Base-by-base conservation (phyloP, 371 early-diverging fungal genomes). In the Mucor saturninus region DNA sequence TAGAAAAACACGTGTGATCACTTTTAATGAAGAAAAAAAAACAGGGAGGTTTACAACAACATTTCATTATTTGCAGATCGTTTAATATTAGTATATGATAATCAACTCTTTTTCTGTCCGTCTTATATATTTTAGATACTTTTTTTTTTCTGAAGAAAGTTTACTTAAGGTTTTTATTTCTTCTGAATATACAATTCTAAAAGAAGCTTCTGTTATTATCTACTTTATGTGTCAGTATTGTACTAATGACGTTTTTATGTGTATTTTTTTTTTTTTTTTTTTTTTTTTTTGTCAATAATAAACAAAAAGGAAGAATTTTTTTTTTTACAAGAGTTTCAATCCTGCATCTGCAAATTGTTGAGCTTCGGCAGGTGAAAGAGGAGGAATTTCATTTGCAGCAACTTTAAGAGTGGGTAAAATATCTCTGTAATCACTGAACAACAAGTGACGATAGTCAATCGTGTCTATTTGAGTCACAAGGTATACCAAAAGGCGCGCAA, bases 401-500 rank as follows among this genome's bases (percentile, higher is more conserved):
- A 73, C 69, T 49, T 69, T 63, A 30, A 76, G 54, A 48, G 75
- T 74, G 8, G 62, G 50, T 8, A 76, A 48, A 8, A 74, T 62
- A 40, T 77, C 78, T 37, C 68, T 49, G 49, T 76, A 72, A 49
- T 83, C 83, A 30, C 61, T 69, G 43, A 76, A 75, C 4, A 80
- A n/a, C 42, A 78, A 57, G 63, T 75, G 72, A 54, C 79, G 76
- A 72, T 83, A 86, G 26, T 83, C 85, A 6, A 80, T 42, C 0
- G 69, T 69, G 46, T 75, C 69, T 61, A 80, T 74, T 8, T 76
- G 77, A 26, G 74, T 80, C 54, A 80, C 73, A 50, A 86, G 62
- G 49, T 81, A 75, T 1, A 76, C 73, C 38, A 82, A 56, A 29
- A 82, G 70, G 30, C 82, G 72, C 21, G 74, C 74, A 69, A 77